These are phyloP conservation scores for Penicillium lividum DNA, from an alignment of 495 filamentous ascomycete genomes.

Conservation along the genomic window DNA sequence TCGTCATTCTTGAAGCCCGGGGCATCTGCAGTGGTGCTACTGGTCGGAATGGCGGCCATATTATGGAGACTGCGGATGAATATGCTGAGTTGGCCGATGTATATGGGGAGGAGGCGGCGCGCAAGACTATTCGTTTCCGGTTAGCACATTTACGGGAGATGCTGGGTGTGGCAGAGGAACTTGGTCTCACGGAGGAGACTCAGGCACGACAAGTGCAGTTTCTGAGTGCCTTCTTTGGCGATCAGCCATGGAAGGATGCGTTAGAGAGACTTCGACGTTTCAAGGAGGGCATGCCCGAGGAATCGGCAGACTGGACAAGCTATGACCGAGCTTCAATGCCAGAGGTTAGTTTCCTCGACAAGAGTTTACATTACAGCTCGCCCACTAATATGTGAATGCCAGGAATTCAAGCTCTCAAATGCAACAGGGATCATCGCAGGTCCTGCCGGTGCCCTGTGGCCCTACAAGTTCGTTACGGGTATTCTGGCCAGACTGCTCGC, in stretches of 20 bases:
- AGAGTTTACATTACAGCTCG: not conserved
- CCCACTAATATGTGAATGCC: not conserved
- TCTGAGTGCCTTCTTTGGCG: constrained; percentile 33
- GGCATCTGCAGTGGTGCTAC: constrained; percentile 81
- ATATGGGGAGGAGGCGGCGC: constrained; percentile 28
- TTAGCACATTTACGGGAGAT: constrained; percentile 35
- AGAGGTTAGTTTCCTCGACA: constrained; percentile 18
- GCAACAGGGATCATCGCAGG: constrained; percentile 47
- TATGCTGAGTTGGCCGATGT: constrained; percentile 28
- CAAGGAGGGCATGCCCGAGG: constrained; percentile 33
- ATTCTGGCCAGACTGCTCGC: constrained; percentile 59
- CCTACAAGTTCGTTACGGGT: constrained; percentile 74
- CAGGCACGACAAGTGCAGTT: constrained; percentile 37
- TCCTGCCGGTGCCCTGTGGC: constrained; percentile 62
- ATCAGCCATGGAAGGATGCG: constrained; percentile 27
- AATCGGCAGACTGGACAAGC: constrained; percentile 30
- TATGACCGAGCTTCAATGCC: constrained; percentile 29
- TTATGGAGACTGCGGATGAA: constrained; percentile 31
- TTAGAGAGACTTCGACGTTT: constrained; percentile 26
- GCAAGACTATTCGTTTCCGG: constrained; percentile 30
- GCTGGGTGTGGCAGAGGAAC: constrained; percentile 30
- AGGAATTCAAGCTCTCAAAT: constrained; percentile 41
- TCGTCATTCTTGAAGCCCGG: constrained; percentile 78
- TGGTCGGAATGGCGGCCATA: constrained; percentile 56
- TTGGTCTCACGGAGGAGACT: constrained; percentile 26